Percentiles rank a stretch among this genome's conserved stretches.
Conservation (phyloP, 352 stramenopile species). For the Globisporangium nodosum region DNA sequence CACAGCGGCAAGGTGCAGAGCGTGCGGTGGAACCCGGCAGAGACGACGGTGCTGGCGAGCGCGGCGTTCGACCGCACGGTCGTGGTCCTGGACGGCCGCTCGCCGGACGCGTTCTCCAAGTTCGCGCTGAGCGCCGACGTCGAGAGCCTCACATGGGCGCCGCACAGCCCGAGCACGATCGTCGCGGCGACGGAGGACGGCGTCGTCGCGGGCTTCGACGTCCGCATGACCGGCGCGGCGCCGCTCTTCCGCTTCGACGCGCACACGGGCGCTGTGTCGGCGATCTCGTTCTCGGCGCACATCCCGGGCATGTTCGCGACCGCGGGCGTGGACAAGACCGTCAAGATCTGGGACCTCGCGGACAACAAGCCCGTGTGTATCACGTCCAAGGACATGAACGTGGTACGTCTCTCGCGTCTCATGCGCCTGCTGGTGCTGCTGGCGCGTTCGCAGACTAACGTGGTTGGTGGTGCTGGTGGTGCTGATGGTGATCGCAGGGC, state of each 20-base stretch:
- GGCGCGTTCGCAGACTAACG: background rate
- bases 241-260: slow-evolving; percentile 92
- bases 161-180: slow-evolving; percentile 89
- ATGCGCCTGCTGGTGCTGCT: background rate
- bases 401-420: slow-evolving; percentile 13
- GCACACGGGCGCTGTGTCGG: slow-evolving; percentile 83
- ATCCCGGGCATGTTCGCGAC: slow-evolving; percentile 94
- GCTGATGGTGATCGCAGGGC: slow-evolving; percentile 19
- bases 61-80: slow-evolving; percentile 94
- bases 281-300: slow-evolving; percentile 81
- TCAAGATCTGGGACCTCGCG: slow-evolving; percentile 96
- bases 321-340: slow-evolving; percentile 96
- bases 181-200: slow-evolving; percentile 94
- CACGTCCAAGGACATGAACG: slow-evolving; percentile 90
- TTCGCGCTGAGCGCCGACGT: slow-evolving; percentile 83
- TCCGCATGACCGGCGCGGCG: slow-evolving; percentile 90
- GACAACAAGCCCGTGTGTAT: slow-evolving; percentile 71
- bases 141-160: slow-evolving; percentile 93
- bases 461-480: background rate
- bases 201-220: slow-evolving; percentile 92
- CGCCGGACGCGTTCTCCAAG: slow-evolving; percentile 72
- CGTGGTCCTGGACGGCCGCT: slow-evolving; percentile 92
- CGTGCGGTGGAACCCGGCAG: slow-evolving; percentile 94
- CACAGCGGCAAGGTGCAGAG: slow-evolving; percentile 98
- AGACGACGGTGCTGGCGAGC: slow-evolving; percentile 95